Percentiles rank a stretch among this genome's conserved stretches.
Conservation (phyloP, 2,329 filamentous ascomycete genomes). For the Venturiaceae sp. region DNA sequence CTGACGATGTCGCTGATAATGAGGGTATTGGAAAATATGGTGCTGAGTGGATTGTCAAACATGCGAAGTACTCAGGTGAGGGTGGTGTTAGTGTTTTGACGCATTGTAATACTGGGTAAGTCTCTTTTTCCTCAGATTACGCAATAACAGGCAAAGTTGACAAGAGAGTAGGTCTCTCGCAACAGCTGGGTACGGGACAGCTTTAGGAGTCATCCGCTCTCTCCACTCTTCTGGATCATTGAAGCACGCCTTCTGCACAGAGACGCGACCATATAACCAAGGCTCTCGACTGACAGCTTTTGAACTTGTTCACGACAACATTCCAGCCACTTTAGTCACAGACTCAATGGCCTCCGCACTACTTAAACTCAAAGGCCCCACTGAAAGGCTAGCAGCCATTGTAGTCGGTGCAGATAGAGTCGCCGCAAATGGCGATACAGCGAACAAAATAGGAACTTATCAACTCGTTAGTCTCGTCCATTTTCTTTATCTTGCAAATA, state of each 20-base stretch:
- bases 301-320: constrained; percentile 87
- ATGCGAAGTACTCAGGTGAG: constrained; percentile 37
- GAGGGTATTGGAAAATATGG: constrained; percentile 74
- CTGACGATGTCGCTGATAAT: constrained; percentile 82
- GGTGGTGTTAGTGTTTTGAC: constrained; percentile 68
- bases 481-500: neutral
- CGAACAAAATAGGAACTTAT: constrained; percentile 98
- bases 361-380: constrained; percentile 51
- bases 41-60: constrained; percentile 67
- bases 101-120: constrained; percentile 91
- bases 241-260: constrained; percentile 85
- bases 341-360: constrained; percentile 95
- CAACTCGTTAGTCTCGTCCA: constrained; percentile 39
- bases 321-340: constrained; percentile 84
- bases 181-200: constrained; percentile 95
- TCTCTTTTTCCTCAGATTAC: neutral
- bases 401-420: constrained; percentile 94
- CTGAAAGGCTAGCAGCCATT: constrained; percentile 66
- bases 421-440: constrained; percentile 92
- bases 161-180: constrained; percentile 59
- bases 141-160: constrained; percentile 11
- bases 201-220: constrained; percentile 84
- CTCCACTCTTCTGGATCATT: constrained; percentile 58
- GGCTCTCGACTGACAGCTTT: constrained; percentile 91
- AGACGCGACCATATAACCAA: constrained; percentile 96